phyloP scores from a whole-genome alignment of 2,329 filamentous ascomycete genomes.

The Xylaria sp. region DNA sequence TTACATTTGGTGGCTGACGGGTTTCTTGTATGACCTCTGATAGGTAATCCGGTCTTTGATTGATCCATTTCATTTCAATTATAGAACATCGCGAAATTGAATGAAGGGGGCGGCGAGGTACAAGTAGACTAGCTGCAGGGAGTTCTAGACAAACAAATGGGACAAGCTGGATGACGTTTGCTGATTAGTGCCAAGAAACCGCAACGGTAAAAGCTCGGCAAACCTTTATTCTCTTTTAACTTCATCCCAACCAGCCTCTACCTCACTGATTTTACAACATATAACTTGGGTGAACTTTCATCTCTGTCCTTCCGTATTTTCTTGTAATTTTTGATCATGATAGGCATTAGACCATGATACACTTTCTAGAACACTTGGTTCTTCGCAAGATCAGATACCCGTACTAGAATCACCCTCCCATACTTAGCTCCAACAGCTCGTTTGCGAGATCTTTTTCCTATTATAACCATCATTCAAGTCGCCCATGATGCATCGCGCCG shows the following conservation, averaged over 20 bases:
- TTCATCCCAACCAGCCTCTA: neutral
- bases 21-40: constrained; percentile 36
- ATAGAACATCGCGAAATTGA: neutral
- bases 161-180: constrained; percentile 15
- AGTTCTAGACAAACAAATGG: neutral
- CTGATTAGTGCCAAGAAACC: constrained; percentile 12
- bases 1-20: constrained; percentile 40
- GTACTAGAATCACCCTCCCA: too few relatives aligned
- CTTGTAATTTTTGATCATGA: neutral
- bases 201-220: constrained; percentile 24
- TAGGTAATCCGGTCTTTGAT: constrained; percentile 24
- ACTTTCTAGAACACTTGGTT: neutral
- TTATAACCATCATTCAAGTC: neutral
- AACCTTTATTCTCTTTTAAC: constrained; percentile 10
- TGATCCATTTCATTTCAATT: constrained; percentile 33
- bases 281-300: neutral
- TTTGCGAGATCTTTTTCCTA: neutral
- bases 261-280: neutral
- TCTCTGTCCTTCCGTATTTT: neutral
- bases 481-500: neutral
- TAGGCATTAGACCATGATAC: too few relatives aligned
- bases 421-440: neutral
- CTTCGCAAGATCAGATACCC: neutral
- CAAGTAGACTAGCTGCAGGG: neutral
- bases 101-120: neutral